A percentile compares a stretch with the other conserved stretches of the same genome.
Conservation (phyloP, 345 rosid genomes). For the Acer campestre region DNA sequence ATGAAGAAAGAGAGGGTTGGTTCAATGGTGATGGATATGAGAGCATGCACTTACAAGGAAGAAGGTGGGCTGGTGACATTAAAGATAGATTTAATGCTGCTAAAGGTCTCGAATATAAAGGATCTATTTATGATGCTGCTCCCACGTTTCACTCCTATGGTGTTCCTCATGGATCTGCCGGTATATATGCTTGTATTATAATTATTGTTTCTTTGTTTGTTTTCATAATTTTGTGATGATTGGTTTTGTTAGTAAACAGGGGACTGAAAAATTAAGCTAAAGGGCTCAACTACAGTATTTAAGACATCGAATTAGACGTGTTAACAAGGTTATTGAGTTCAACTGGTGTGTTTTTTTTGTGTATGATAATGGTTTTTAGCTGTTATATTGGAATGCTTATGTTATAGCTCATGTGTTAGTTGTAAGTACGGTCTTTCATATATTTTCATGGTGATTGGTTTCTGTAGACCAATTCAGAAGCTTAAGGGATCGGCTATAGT, state of each 20-base stretch:
- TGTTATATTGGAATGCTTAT: too few species aligned
- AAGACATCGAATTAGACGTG: too few species aligned
- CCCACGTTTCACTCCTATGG: slow-evolving; percentile 78
- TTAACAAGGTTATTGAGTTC: too few species aligned
- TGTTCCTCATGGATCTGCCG: slow-evolving; percentile 85
- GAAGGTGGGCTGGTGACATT: slow-evolving; percentile 76
- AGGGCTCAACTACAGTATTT: too few species aligned
- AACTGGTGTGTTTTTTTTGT: too few species aligned
- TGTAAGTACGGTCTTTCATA: too few species aligned
- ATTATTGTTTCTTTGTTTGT: not conserved
- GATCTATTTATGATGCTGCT: slow-evolving; percentile 76
- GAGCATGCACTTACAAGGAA: slow-evolving; percentile 70
- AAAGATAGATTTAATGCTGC: slow-evolving; percentile 41
- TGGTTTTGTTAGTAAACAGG: not conserved
- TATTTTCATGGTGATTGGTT: too few species aligned
- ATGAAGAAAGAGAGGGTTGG: slow-evolving; percentile 84
- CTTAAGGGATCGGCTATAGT: too few species aligned
- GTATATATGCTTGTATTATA: slow-evolving; percentile 30
- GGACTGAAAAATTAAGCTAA: too few species aligned
- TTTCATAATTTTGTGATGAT: not conserved
- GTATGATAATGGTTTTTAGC: too few species aligned
- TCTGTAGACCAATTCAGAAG: too few species aligned
- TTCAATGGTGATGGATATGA: slow-evolving; percentile 63
- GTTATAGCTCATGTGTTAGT: too few species aligned
- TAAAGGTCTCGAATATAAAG: slow-evolving; percentile 53